Evolutionary conservation across 192 early-diverging fungal species (phyloP), one percentile per base, ranked within the genome.

Genomic region (Entophlyctis helioformis): DNA sequence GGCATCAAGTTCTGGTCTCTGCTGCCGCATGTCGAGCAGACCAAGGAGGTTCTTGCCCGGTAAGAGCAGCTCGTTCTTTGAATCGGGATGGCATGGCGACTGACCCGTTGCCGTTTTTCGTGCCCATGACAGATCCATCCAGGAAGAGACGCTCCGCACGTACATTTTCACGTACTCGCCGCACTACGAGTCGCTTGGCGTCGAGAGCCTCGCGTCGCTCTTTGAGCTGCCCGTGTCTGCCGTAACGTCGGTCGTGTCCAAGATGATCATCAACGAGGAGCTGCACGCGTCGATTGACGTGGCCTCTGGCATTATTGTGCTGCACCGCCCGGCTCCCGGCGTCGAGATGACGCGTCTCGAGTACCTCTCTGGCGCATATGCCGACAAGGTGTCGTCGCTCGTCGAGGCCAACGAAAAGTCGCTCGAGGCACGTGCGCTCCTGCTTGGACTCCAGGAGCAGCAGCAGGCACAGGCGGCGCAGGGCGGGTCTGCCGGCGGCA

Each of bases 1-100:
- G 78, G 80, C 20, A 92, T 99, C 67, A 91, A 90, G 67, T 88
- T 96, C 52, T 99, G 96, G 96, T 83, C 90, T 50, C 73, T 96
- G 44, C 80, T 95, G 69, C 78, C 88, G 11, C 73, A 82, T 28
- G 62, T 72, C 23, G 70, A 83, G n/a, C 59, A 76, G 46, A 88
- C 96, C 75, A 93, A 91, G 69, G 78, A 78, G 13, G 93, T 94
- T 85, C 69, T 99, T 35, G 71, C 77, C 23, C 34, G 18, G 62
- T 64, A 64, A n/a, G 35, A 9, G 5, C n/a, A n/a, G n/a, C n/a
- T n/a, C n/a, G n/a, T n/a, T n/a, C n/a, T n/a, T n/a, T n/a, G n/a
- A n/a, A n/a, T n/a, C n/a, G n/a, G n/a, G n/a, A n/a, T n/a, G n/a
- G n/a, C n/a, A n/a, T 3, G 47, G 7, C 18, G 26, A 31, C 47